Base-by-base conservation (phyloP, 805 yeast species). In the Cyberlindnera petersonii region DNA sequence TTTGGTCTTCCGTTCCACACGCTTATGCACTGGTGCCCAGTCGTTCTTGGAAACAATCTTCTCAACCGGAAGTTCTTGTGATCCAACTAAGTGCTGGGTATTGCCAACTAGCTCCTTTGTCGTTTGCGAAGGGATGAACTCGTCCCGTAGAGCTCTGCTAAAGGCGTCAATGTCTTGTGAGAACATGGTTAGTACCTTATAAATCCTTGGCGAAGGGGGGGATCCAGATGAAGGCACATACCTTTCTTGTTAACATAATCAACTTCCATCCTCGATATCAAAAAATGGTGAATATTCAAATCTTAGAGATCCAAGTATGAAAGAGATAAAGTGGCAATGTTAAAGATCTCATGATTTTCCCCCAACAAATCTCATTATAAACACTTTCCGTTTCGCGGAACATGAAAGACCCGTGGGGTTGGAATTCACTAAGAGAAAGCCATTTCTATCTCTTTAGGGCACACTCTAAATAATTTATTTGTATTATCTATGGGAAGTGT, bases 11-110 rank as follows among this genome's bases (percentile, higher is more conserved):
- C 36, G 26, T 33, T 31, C 24, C 4, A 36, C 44, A 29, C 42
- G 47, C 37, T 49, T 44, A 30, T 66, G 59, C 5, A 71, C 58
- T 0, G 77, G 76, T 0, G 63, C 60, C 77, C 77, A 72, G 45
- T 72, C 76, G 37, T 63, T 64, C 41, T 60, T 61, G 0, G 76
- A 70, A 1, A 63, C 44, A 22, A 72, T 69, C 43, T 55, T 56
- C 41, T 64, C 67, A 19, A 46, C 47, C 0, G 45, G 47, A 9
- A 37, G 41, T 21, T 36, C 44, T 21, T 36, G 44, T 3, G 44
- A 41, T 5, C 44, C 44, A 8, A 41, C 41, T 5, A 38, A 33
- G 7, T 23, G 22, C 38, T 39, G 42, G 4, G 37, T 30, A 15
- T 33, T 15, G 15, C 33, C 40, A 4, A 28, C 38, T 14, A 33